Evolutionary conservation across 2,329 filamentous ascomycete genomes (phyloP), one percentile per base, ranked within the genome.

Genomic region (Fonsecaea pedrosoi): DNA sequence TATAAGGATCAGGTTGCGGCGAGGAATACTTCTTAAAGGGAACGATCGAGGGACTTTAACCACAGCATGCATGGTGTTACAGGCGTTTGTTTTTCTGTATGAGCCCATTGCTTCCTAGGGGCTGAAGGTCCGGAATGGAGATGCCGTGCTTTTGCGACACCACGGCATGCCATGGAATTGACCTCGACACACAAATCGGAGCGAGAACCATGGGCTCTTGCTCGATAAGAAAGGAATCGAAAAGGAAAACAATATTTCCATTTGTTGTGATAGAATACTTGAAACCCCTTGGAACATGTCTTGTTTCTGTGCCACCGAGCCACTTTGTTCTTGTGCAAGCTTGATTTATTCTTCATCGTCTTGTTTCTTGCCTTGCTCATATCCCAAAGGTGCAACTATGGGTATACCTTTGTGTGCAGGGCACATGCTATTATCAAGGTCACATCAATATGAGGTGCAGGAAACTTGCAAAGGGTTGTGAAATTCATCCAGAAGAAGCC

Each of bases 11-110:
- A 25, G 18, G 21, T 50, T 21, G 18, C 45, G 10, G 25, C 8
- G 45, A 21, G 40, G 45, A 12, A 50, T 3, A 50, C 45, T 50
- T 50, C 18, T 50, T 12, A 5, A 50, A 50, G 8, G 45, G 18
- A 50, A 25, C 15, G 54, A 57, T 57, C 8, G 54, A 57, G 21
- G 37, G 34, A 48, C 30, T 42, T 12, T 21, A 45, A 56, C 15
- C 12, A 48, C n/a, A 59, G 37, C 58, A 60, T 53, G 58, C 58
- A 60, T 35, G 58, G 58, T 60, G 58, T 60, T 60, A n/a, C 12
- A 25, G 56, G 56, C 21, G 56, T 59, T 48, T 50, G 6, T 10
- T 40, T 40, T 56, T 56, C 18, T 18, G 38, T 10, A 3, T 38
- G 13, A 18, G 7, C 34, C 18, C 37, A 57, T 50, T 10, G 18